Base-by-base conservation (phyloP, 2,329 filamentous ascomycete species). In the Fusarium sp. region DNA sequence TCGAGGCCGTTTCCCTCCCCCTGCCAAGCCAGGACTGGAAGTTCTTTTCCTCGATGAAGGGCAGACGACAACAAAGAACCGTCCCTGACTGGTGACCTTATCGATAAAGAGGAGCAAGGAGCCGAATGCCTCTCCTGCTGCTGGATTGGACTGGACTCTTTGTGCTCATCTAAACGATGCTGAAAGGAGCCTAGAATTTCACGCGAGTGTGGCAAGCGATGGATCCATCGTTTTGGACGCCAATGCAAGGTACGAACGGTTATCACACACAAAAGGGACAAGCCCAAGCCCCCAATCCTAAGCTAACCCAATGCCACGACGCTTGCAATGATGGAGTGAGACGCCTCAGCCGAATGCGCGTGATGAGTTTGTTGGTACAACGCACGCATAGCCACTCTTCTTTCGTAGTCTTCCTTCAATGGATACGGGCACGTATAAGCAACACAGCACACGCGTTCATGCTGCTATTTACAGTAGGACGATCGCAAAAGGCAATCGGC, bases 201-300 rank as follows among this genome's bases (percentile, higher is more conserved):
- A 73, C 41, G 59, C 69, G 48, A 73, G 44, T 48, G 69, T 73
- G 72, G 69, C 68, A 57, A 69, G 54, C 42, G 20, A 51, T 51
- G 42, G 42, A 54, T 55, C 48, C 60, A 65, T 36, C 35, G 28
- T 26, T 55, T 48, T 44, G 35, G 31, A 63, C 72, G 62, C 72
- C 72, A 75, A 75, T 75, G 72, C 72, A 75, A 75, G 72, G 72
- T 73, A 75, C 72, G 72, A 51, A 58, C 63, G 54, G 49, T 56
- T 70, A 66, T 75, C 72, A 75, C 72, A 73, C 55, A 58, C 38
- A 63, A 63, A 69, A 62, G 35, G 66, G 66, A 68, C 36, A 68
- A 68, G 65, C n/a, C 41, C 38, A 45, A 45, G 41, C 31, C 41
- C 52, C 55, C 42, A 59, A 54, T 35, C 28, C 42, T 33, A n/a